Evolutionary conservation across 1,284 basidiomycete species (phyloP).

Genomic region (Sanguinoderma infundibulare): DNA sequence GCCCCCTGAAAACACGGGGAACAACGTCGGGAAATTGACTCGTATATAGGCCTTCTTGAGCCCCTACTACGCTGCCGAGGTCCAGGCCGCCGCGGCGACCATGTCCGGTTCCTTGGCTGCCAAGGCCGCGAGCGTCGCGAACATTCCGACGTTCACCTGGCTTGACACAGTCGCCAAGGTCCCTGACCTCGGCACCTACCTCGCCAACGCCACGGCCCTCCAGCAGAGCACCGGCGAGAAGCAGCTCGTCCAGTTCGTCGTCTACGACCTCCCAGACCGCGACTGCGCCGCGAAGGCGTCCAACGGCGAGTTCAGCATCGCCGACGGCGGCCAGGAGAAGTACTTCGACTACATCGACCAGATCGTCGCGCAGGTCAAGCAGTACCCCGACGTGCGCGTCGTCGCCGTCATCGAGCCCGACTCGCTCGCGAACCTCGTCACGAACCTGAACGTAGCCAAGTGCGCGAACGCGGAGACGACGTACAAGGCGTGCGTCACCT

Average conservation of each 20-base stretch:
- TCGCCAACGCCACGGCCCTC: conserved; percentile 52
- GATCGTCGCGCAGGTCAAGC: conserved; percentile 58
- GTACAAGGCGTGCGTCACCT: conserved; percentile 57
- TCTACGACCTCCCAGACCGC: conserved; percentile 65
- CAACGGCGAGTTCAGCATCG: conserved; percentile 66
- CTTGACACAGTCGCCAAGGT: conserved; percentile 59
- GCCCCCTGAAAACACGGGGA: neutral
- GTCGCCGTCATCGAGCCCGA: conserved; percentile 70
- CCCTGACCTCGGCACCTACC: conserved; percentile 54
- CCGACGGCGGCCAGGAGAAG: conserved; percentile 56
- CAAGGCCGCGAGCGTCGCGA: conserved; percentile 54
- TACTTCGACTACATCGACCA: conserved; percentile 67
- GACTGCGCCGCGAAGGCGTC: conserved; percentile 69
- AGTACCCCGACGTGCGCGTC: conserved; percentile 62
- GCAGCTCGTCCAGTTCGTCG: conserved; percentile 63
- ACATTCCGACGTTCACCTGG: conserved; percentile 67
- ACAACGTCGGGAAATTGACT: neutral
- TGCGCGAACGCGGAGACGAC: conserved; percentile 56
- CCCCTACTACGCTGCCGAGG: conserved; percentile 57
- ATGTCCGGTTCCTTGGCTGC: conserved; percentile 54
- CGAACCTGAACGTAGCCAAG: conserved; percentile 62
- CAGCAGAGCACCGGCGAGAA: conserved; percentile 49
- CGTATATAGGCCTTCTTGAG: conserved; percentile 47
- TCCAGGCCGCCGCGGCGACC: conserved; percentile 49
- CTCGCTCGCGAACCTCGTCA: conserved; percentile 64